phyloP scores from a whole-genome alignment of 306 rosid species.

The Styphnolobium japonicum region DNA sequence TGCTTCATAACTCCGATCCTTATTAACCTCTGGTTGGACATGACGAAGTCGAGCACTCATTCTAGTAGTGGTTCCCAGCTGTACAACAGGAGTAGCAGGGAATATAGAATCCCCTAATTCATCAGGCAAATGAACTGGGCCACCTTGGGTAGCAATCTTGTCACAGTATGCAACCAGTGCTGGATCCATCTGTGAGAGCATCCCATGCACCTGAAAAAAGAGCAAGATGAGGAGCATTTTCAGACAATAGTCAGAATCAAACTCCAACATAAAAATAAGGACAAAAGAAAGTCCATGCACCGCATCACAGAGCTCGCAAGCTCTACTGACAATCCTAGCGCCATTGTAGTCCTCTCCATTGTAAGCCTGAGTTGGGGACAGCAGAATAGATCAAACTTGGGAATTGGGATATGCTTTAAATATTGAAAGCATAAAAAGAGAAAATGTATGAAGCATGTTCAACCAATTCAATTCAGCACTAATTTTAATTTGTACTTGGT shows the following conservation, averaged over 20 bases:
- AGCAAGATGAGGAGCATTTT: conserved; percentile 20
- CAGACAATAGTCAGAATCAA: conserved; percentile 4
- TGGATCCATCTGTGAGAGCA: conserved; percentile 98
- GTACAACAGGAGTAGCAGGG: conserved; percentile 75
- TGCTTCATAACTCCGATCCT: conserved; percentile 71
- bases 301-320: conserved; percentile 88
- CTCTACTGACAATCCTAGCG: conserved; percentile 92
- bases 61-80: conserved; percentile 66
- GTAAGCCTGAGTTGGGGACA: conserved; percentile 59
- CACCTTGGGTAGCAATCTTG: conserved; percentile 86
- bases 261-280: conserved; percentile 16
- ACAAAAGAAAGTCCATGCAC: conserved; percentile 42
- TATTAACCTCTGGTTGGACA: conserved; percentile 74
- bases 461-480: conserved; percentile 15
- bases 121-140: conserved; percentile 71
- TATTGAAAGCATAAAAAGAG: neutral
- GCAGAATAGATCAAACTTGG: conserved; percentile 27
- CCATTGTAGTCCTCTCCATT: conserved; percentile 94
- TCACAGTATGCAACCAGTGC: conserved; percentile 84
- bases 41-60: conserved; percentile 89
- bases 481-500: neutral
- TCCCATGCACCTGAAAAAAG: conserved; percentile 75
- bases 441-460: conserved; percentile 7
- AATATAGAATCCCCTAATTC: conserved; percentile 61
- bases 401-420: conserved; percentile 7